phyloP scores from a whole-genome alignment of 352 stramenopile genomes.

The Globisporangium acanthophoron region DNA sequence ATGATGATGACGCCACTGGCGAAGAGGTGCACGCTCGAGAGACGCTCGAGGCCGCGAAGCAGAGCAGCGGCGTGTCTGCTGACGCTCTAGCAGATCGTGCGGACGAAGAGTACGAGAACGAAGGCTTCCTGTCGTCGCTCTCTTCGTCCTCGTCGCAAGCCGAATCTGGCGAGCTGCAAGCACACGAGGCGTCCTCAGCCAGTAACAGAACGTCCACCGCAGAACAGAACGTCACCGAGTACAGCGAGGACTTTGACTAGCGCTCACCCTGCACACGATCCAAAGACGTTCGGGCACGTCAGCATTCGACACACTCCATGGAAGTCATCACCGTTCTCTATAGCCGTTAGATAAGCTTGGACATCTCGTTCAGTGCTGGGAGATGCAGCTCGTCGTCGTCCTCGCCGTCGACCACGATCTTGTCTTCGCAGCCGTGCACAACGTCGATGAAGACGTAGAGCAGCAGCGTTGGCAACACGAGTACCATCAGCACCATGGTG shows the following conservation, averaged over 20 bases:
- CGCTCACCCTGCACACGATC: not conserved
- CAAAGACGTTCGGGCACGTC: not conserved
- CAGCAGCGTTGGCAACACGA: slow-evolving; percentile 44
- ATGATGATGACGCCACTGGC: not conserved
- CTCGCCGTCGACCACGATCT: slow-evolving; percentile 32
- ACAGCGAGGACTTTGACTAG: slow-evolving; percentile 63
- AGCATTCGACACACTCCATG: not conserved
- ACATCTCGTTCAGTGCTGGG: slow-evolving; percentile 20
- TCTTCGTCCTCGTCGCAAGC: slow-evolving; percentile 12
- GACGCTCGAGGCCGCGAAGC: not conserved
- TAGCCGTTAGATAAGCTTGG: slow-evolving; percentile 28
- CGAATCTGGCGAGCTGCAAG: not conserved
- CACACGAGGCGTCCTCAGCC: not conserved
- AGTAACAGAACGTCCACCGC: not conserved
- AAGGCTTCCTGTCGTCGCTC: slow-evolving; percentile 15
- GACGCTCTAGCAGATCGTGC: not conserved
- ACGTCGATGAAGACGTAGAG: slow-evolving; percentile 67
- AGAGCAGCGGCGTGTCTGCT: not conserved
- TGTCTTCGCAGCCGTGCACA: slow-evolving; percentile 56
- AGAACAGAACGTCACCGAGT: slow-evolving; percentile 17
- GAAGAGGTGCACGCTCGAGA: not conserved
- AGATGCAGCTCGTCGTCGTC: slow-evolving; percentile 6
- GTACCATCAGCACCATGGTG: slow-evolving; percentile 41
- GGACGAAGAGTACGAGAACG: slow-evolving; percentile 18
- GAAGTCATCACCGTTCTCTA: no score